phyloP scores from a whole-genome alignment of 2,329 filamentous ascomycete species.

The Fusarium kyushuense region DNA sequence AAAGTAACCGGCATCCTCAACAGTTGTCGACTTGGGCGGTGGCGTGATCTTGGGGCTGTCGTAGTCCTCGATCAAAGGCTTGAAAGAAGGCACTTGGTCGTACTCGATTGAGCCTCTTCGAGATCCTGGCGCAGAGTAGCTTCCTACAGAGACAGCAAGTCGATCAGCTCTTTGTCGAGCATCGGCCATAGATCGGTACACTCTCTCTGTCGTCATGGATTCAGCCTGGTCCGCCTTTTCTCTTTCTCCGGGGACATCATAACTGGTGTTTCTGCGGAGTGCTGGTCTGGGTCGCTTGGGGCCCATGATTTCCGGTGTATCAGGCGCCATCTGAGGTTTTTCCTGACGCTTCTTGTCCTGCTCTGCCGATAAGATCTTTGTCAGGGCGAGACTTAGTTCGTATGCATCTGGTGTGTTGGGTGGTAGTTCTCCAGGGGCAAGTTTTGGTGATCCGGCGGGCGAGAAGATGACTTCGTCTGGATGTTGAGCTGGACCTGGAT shows the following conservation, averaged over 20 bases:
- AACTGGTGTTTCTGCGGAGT: constrained; percentile 59
- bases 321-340: constrained; percentile 7
- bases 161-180: constrained; percentile 56
- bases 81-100: constrained; percentile 48
- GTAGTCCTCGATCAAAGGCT: constrained; percentile 50
- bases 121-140: constrained; percentile 54
- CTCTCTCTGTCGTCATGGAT: constrained; percentile 53
- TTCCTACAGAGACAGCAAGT: constrained; percentile 56
- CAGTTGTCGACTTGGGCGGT: constrained; percentile 25
- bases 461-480: constrained; percentile 44
- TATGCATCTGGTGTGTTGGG: constrained; percentile 55
- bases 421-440: constrained; percentile 44
- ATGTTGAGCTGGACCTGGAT: constrained; percentile 12
- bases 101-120: constrained; percentile 53
- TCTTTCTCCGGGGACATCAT: constrained; percentile 56
- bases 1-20: constrained; percentile 39
- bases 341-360: constrained; percentile 42
- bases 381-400: constrained; percentile 55
- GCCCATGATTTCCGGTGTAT: constrained; percentile 33
- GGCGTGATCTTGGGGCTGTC: constrained; percentile 42
- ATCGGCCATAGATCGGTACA: constrained; percentile 56
- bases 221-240: constrained; percentile 57
- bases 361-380: constrained; percentile 54
- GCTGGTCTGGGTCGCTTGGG: constrained; percentile 53
- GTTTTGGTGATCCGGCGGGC: constrained; percentile 46